Conservation (phyloP, 2,329 filamentous ascomycete genomes). For the Ceratocystis lukuohia region DNA sequence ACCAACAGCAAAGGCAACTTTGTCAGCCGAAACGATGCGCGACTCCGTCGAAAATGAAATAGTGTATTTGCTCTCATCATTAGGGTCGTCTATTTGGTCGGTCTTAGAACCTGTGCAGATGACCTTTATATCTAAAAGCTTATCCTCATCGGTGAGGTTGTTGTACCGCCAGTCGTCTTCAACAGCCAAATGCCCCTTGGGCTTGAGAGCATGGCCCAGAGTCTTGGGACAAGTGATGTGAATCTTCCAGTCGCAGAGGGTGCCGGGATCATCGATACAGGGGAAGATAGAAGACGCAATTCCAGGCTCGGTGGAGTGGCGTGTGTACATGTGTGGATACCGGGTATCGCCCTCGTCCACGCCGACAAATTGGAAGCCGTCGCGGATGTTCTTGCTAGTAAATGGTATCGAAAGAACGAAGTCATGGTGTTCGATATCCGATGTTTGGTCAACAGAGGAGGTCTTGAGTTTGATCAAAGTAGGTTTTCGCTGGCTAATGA, state of each 20-base stretch:
- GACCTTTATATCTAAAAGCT: conserved; percentile 74
- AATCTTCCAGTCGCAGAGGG: conserved; percentile 75
- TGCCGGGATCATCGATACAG: conserved; percentile 74
- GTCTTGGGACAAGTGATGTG: conserved; percentile 77
- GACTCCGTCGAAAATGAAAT: conserved; percentile 63
- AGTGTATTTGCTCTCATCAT: conserved; percentile 70
- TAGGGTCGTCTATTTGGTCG: conserved; percentile 65
- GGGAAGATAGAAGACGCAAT: conserved; percentile 80
- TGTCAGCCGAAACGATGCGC: conserved; percentile 65
- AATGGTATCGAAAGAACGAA: conserved; percentile 58
- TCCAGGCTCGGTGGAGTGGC: conserved; percentile 64
- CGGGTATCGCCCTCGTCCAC: conserved; percentile 64
- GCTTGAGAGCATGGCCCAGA: conserved; percentile 57
- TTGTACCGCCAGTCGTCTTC: conserved; percentile 25
- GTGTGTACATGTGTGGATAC: conserved; percentile 86
- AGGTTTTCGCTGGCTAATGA: conserved; percentile 27
- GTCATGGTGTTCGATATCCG: conserved; percentile 28
- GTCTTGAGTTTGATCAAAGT: conserved; percentile 37
- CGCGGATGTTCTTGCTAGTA: conserved; percentile 57
- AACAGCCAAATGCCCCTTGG: conserved; percentile 25
- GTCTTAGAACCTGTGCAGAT: conserved; percentile 82
- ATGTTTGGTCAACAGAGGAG: conserved; percentile 28
- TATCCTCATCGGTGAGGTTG: conserved; percentile 58
- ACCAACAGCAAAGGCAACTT: conserved; percentile 85
- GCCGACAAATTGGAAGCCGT: conserved; percentile 86